These are phyloP conservation scores for Lycium barbarum DNA, from an alignment of 257 asterid genomes.

Conservation along the genomic window DNA sequence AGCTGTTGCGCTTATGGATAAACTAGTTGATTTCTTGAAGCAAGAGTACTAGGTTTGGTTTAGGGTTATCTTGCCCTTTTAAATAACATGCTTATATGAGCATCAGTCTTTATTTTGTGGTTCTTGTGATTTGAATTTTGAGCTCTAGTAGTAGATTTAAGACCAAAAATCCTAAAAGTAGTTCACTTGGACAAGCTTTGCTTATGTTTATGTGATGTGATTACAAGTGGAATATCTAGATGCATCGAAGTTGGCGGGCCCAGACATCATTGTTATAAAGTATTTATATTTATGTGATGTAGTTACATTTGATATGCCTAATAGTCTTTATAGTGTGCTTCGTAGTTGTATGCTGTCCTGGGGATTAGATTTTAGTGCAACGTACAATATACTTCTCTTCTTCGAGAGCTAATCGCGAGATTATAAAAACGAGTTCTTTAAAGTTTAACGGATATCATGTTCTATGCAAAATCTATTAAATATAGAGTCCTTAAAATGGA, in stretches of 20 bases:
- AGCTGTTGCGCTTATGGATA: background rate
- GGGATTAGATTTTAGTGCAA: too few species aligned
- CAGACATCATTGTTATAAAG: too few species aligned
- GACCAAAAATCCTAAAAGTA: background rate
- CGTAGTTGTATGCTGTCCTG: too few species aligned
- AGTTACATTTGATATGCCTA: too few species aligned
- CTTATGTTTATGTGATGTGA: background rate
- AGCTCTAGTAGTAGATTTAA: background rate
- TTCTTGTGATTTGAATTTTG: background rate
- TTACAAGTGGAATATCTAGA: too few species aligned
- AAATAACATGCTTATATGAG: background rate
- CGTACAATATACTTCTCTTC: background rate
- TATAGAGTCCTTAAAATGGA: too few species aligned
- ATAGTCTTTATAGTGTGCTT: too few species aligned
- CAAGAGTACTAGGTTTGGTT: background rate
- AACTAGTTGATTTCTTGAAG: slow-evolving; percentile 1
- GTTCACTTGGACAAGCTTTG: background rate
- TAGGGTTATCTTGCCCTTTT: background rate
- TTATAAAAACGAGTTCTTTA: too few species aligned
- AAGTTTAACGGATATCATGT: too few species aligned
- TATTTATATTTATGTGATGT: too few species aligned
- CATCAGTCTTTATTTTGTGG: background rate
- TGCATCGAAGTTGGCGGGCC: too few species aligned
- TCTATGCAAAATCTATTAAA: too few species aligned
- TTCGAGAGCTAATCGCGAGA: background rate